Evolutionary conservation across 805 yeast species (phyloP).

Genomic region (Torulaspora quercuum): DNA sequence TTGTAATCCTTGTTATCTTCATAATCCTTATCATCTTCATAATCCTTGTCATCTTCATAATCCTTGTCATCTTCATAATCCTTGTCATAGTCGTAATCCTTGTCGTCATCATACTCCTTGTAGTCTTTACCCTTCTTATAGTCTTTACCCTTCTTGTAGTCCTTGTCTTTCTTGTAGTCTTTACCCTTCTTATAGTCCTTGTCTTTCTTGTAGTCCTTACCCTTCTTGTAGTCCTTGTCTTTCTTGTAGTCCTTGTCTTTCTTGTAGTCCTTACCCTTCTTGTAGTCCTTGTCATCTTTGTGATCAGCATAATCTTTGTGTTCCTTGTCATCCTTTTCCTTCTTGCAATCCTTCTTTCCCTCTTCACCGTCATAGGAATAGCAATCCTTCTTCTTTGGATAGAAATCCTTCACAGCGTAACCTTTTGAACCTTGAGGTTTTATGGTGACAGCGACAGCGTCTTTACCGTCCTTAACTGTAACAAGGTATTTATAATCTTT

Average conservation of each 20-base stretch:
- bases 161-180: not conserved
- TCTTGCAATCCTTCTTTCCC: conserved; percentile 4
- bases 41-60: conserved; percentile 3
- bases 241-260: conserved; percentile 1
- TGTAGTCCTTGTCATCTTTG: conserved; percentile 1
- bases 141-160: not conserved
- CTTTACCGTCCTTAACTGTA: conserved; percentile 28
- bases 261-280: conserved; percentile 3
- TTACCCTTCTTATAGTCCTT: conserved; percentile 2
- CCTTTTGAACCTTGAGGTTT: conserved; percentile 17
- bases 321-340: conserved; percentile 6
- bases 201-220: conserved; percentile 4
- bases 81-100: not conserved
- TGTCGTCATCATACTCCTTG: conserved; percentile 1
- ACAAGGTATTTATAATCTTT: conserved; percentile 26
- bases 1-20: conserved; percentile 3
- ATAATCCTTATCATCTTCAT: too few species aligned
- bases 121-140: not conserved
- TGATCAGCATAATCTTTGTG: conserved; percentile 1
- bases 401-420: conserved; percentile 10
- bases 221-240: conserved; percentile 1
- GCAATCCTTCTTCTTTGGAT: conserved; percentile 10
- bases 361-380: conserved; percentile 6
- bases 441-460: conserved; percentile 24
- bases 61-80: conserved; percentile 6